Evolutionary conservation across 305 asterid species (phyloP), one percentile per base, ranked within the genome.

Genomic region (Rubia occidens): DNA sequence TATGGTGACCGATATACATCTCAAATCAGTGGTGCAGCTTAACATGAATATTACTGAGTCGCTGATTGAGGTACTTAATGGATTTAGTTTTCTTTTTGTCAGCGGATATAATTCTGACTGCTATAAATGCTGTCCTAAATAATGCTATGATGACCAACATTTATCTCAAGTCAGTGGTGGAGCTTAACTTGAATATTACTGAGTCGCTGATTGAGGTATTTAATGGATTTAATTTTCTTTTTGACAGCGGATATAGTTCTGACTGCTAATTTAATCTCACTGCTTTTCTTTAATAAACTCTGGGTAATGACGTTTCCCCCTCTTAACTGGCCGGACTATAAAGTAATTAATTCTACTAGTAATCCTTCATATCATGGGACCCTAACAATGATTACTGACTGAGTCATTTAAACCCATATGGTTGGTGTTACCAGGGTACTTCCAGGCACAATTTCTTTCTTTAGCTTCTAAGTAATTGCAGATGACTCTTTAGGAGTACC

Each of bases 191-290:
- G 83, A 94, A 94, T 78, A 69, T 90, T 67, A 89, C 88, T 20
- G 97, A 87, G 78, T 80, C 96, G 71, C 79, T 87, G 77, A 81
- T 90, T 64, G 99, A 94, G 99, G 98, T 89, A 88, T 8, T 51
- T 51, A 11, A 67, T 20, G 56, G 64, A 37, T 24, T 10, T 9
- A 64, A n/a, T 1, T 40, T 39, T 39, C 9, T 58, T 17, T 39
- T 39, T 51, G 1, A 11, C 51, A 24, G 43, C 10, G 3, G 39
- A 10, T 11, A 4, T 70, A 43, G 44, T 29, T 24, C 15, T 24
- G 37, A 14, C 40, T 35, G 42, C 11, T 66, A 54, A 51, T 26
- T 0, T 53, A 3, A 64, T 21, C 15, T 29, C 42, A n/a, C 26
- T 4, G 5, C 21, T 65, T 72, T 64, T 35, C 13, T 53, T 13